These are phyloP conservation scores for Verticillium alfalfae DNA, from an alignment of 2,329 filamentous ascomycete genomes.

Conservation along the genomic window DNA sequence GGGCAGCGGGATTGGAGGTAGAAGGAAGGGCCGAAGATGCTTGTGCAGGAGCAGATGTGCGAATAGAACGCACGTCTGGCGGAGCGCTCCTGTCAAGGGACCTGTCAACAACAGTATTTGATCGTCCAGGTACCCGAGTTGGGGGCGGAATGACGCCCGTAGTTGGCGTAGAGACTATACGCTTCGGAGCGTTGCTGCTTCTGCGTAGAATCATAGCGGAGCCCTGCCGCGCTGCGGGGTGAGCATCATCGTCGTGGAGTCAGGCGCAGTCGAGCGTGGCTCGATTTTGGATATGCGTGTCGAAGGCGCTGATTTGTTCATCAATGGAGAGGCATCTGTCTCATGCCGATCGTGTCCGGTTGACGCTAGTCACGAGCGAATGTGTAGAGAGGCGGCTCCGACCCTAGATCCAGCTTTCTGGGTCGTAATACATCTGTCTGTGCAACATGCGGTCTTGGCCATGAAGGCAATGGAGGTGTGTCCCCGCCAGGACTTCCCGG, in stretches of 20 bases:
- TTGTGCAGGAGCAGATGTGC: background rate
- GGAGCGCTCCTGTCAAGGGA: conserved; percentile 28
- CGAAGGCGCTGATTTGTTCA: conserved; percentile 42
- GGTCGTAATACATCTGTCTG: conserved; percentile 21
- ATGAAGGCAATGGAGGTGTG: conserved; percentile 43
- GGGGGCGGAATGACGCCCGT: conserved; percentile 11
- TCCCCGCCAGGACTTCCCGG: conserved; percentile 52
- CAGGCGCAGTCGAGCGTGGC: conserved; percentile 15
- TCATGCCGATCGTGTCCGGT: conserved; percentile 34
- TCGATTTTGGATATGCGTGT: conserved; percentile 33
- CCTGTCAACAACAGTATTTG: conserved; percentile 35
- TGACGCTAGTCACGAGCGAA: conserved; percentile 35
- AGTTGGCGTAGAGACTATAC: conserved; percentile 12
- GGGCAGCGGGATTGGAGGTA: conserved; percentile 8
- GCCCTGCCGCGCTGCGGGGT: conserved; percentile 34
- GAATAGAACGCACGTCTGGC: conserved; percentile 27
- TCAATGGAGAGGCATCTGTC: no score
- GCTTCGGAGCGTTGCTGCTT: conserved; percentile 16
- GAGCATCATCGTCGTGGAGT: conserved; percentile 27
- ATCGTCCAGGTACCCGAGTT: conserved; percentile 20
- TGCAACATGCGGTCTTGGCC: conserved; percentile 24
- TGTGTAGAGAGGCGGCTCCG: conserved; percentile 49
- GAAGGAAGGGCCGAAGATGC: conserved; percentile 9
- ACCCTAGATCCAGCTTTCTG: conserved; percentile 27
- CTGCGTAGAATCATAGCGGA: conserved; percentile 12